Conservation (phyloP, 352 stramenopile genomes). For the Pythium vanterpoolii region DNA sequence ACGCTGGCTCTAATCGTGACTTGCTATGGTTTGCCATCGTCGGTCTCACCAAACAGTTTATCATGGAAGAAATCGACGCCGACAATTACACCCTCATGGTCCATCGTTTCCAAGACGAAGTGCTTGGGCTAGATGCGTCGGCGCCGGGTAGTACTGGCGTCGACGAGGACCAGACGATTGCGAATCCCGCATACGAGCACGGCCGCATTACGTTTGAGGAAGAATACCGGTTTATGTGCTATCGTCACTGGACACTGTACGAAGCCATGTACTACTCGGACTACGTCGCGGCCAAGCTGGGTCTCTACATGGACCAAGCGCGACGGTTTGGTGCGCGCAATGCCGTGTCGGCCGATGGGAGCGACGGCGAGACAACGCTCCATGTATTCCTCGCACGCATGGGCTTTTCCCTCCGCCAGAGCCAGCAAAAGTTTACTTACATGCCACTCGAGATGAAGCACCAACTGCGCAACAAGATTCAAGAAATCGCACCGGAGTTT, state of each 20-base stretch:
- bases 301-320: slow-evolving; percentile 66
- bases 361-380: slow-evolving; percentile 65
- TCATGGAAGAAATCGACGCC: slow-evolving; percentile 91
- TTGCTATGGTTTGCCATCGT: slow-evolving; percentile 97
- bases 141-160: slow-evolving; percentile 34
- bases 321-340: slow-evolving; percentile 60
- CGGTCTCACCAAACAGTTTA: slow-evolving; percentile 94
- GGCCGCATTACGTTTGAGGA: slow-evolving; percentile 88
- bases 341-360: slow-evolving; percentile 29
- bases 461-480: slow-evolving; percentile 90
- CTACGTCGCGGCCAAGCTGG: slow-evolving; percentile 91
- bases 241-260: slow-evolving; percentile 94
- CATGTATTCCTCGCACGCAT: slow-evolving; percentile 97
- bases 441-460: slow-evolving; percentile 92
- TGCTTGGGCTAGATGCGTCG: slow-evolving; percentile 67
- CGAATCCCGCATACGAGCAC: slow-evolving; percentile 64
- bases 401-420: slow-evolving; percentile 95
- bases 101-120: slow-evolving; percentile 88
- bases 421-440: slow-evolving; percentile 95
- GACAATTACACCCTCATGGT: slow-evolving; percentile 92
- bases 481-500: slow-evolving; percentile 93
- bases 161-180: slow-evolving; percentile 22
- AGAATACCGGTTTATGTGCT: slow-evolving; percentile 96
- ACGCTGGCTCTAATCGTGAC: slow-evolving; percentile 76
- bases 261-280: slow-evolving; percentile 96